phyloP scores from a whole-genome alignment of 768 basidiomycete genomes.

The Pisolithus albus region DNA sequence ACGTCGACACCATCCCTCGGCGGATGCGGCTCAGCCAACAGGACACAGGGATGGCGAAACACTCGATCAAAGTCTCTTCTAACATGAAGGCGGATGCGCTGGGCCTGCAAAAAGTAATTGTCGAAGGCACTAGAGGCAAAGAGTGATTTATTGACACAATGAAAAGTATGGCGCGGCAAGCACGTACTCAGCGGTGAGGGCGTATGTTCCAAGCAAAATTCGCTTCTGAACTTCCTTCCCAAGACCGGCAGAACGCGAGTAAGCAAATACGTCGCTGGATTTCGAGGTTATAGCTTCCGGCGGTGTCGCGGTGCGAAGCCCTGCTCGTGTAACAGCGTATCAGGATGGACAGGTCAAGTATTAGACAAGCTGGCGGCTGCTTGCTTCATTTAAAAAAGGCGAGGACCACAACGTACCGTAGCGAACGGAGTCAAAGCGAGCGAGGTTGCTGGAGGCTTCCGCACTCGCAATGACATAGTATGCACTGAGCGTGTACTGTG shows the following conservation, averaged over 20 bases:
- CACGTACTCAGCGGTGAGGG: no score
- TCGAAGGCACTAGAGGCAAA: no score
- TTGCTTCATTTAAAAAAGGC: neutral
- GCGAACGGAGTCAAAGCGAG: slow-evolving; percentile 81
- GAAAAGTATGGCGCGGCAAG: no score
- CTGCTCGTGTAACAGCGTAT: slow-evolving; percentile 24
- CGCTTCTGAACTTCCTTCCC: no score
- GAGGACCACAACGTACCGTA: slow-evolving; percentile 49
- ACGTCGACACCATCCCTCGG: slow-evolving; percentile 54
- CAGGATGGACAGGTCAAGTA: no score
- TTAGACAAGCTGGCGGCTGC: no score
- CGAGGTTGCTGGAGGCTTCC: slow-evolving; percentile 89
- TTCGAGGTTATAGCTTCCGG: slow-evolving; percentile 38
- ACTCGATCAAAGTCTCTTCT: slow-evolving; percentile 20
- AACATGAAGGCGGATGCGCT: no score
- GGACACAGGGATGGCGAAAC: slow-evolving; percentile 54
- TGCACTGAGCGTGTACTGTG: slow-evolving; percentile 72
- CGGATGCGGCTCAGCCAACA: slow-evolving; percentile 8
- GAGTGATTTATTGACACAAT: no score
- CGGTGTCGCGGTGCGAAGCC: slow-evolving; percentile 42
- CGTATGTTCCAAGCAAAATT: no score
- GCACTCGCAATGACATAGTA: slow-evolving; percentile 97
- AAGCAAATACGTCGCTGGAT: slow-evolving; percentile 54
- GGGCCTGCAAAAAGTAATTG: no score
- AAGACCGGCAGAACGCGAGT: slow-evolving; percentile 63